Conservation (phyloP, 345 rosid genomes). For the Eucalyptus fibrosa region DNA sequence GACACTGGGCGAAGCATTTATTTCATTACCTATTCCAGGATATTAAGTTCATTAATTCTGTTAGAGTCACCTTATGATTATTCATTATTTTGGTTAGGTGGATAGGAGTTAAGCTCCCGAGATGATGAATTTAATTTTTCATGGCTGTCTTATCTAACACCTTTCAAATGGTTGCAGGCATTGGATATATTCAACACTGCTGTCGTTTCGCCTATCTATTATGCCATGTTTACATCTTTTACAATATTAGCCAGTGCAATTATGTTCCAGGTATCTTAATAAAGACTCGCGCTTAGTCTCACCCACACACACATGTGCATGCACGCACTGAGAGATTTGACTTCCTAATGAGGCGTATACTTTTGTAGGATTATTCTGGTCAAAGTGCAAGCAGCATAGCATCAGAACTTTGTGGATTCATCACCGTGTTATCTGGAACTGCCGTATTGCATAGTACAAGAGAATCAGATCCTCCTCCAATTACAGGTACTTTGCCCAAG, state of each 20-base stretch:
- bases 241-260: constrained; percentile 73
- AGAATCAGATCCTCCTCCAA: constrained; percentile 47
- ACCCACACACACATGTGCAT: not conserved
- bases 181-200: constrained; percentile 71
- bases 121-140: not conserved
- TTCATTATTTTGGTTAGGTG: not conserved
- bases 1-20: not conserved
- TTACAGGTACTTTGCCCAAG: constrained; percentile 28
- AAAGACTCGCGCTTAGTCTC: not conserved
- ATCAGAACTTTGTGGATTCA: constrained; percentile 69
- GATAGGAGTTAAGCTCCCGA: not conserved
- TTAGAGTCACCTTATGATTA: not conserved
- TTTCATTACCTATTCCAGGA: not conserved
- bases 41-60: not conserved
- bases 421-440: constrained; percentile 68
- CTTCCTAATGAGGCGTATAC: not conserved
- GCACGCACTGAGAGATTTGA: not conserved
- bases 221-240: constrained; percentile 65
- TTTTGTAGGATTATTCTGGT: constrained; percentile 54
- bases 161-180: constrained; percentile 39
- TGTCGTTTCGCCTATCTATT: constrained; percentile 67
- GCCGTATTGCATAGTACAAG: constrained; percentile 57
- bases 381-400: constrained; percentile 66
- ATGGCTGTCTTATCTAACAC: not conserved
- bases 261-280: constrained; percentile 59